Evolutionary conservation across 495 filamentous ascomycete genomes (phyloP).

Genomic region (Talaromyces ruber): DNA sequence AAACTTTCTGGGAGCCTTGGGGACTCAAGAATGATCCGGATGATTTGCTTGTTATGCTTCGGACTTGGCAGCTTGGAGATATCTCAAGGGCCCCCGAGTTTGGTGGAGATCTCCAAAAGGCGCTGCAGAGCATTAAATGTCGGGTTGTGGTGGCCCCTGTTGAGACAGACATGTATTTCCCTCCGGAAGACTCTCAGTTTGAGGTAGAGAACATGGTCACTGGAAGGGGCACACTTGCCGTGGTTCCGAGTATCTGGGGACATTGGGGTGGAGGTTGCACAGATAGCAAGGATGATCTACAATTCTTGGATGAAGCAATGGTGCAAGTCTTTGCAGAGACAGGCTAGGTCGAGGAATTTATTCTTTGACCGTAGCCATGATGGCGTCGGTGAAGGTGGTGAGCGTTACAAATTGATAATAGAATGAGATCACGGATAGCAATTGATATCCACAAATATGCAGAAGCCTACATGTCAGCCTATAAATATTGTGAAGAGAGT

Average conservation of each 20-base stretch:
- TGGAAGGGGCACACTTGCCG: conserved; percentile 46
- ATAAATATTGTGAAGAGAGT: too few species aligned
- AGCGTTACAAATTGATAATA: too few species aligned
- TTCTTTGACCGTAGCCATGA: background rate
- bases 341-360: background rate
- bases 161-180: conserved; percentile 68
- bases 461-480: too few species aligned
- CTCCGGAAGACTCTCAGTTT: conserved; percentile 62
- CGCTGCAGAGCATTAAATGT: conserved; percentile 59
- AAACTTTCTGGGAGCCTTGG: conserved; percentile 66
- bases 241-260: conserved; percentile 62
- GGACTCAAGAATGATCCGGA: conserved; percentile 58
- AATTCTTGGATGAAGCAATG: conserved; percentile 57
- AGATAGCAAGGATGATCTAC: conserved; percentile 52
- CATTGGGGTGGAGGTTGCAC: conserved; percentile 58
- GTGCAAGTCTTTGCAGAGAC: conserved; percentile 33
- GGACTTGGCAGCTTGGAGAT: conserved; percentile 69
- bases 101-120: conserved; percentile 53
- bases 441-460: too few species aligned
- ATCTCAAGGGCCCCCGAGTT: conserved; percentile 55
- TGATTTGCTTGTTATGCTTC: conserved; percentile 56
- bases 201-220: conserved; percentile 57
- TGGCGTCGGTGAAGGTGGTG: background rate
- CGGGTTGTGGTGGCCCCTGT: conserved; percentile 55
- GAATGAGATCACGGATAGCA: too few species aligned